Percentiles rank a stretch among this genome's conserved stretches.
Evolutionary conservation across 2,329 filamentous ascomycete genomes (phyloP).

Genomic region (Acephala macrosclerotiorum): DNA sequence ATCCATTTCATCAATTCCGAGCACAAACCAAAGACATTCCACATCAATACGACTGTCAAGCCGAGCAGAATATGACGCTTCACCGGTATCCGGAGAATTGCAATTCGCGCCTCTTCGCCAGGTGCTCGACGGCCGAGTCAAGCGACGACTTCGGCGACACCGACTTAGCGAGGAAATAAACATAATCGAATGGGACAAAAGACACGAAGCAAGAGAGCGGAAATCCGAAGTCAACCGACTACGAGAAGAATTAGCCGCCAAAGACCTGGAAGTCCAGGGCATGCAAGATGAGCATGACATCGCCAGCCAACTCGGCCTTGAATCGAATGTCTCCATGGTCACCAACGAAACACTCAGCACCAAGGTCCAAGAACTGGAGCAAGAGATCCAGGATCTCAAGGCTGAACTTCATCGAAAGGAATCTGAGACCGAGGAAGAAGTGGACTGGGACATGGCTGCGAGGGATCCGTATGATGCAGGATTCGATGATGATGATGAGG

Average conservation of each 20-base stretch:
- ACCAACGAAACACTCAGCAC: conserved; percentile 30
- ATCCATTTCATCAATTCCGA: conserved; percentile 48
- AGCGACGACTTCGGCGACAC: conserved; percentile 63
- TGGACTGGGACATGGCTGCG: conserved; percentile 59
- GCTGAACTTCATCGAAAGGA: conserved; percentile 38
- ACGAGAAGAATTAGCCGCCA: conserved; percentile 51
- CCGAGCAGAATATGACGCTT: conserved; percentile 33
- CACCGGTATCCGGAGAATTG: conserved; percentile 48
- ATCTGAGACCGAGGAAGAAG: conserved; percentile 30
- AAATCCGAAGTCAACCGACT: conserved; percentile 58
- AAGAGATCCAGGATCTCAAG: conserved; percentile 38
- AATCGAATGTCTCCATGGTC: conserved; percentile 30
- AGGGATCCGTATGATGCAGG: conserved; percentile 50
- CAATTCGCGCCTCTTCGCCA: conserved; percentile 60
- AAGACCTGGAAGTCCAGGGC: conserved; percentile 41
- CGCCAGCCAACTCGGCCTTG: conserved; percentile 39
- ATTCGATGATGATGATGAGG: conserved; percentile 38
- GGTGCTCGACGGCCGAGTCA: conserved; percentile 62
- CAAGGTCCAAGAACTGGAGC: conserved; percentile 40
- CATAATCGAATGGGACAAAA: conserved; percentile 56
- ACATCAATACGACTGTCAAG: conserved; percentile 46
- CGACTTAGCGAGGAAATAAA: conserved; percentile 67
- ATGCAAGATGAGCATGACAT: conserved; percentile 41
- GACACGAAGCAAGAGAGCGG: conserved; percentile 47
- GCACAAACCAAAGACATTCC: conserved; percentile 55